Conservation (phyloP, 345 rosid genomes). For the Carallia pectinifolia region DNA sequence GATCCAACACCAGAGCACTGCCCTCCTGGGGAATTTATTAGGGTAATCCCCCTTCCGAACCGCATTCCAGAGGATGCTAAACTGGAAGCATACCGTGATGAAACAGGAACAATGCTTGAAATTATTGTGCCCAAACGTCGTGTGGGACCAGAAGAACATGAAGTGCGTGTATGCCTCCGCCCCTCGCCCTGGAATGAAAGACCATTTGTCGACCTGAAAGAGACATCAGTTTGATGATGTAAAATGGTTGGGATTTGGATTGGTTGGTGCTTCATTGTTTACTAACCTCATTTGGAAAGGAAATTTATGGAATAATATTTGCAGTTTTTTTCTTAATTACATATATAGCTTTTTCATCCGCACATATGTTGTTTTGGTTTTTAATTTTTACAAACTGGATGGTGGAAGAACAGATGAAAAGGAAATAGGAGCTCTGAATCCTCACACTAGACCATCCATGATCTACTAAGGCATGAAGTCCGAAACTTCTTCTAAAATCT, state of each 20-base stretch:
- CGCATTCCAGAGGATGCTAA: constrained; percentile 86
- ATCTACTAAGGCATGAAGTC: not conserved
- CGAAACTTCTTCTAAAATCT: not conserved
- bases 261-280: constrained; percentile 41
- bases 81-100: constrained; percentile 75
- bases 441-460: too few relatives aligned
- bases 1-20: constrained; percentile 92
- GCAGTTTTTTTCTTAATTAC: constrained; percentile 21
- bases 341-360: not conserved
- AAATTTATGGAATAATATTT: constrained; percentile 36
- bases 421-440: too few relatives aligned
- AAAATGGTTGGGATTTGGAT: constrained; percentile 6
- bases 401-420: too few relatives aligned
- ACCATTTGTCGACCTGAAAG: constrained; percentile 32
- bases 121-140: constrained; percentile 76
- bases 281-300: constrained; percentile 36
- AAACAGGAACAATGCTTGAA: constrained; percentile 71
- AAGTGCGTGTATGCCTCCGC: constrained; percentile 80
- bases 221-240: constrained; percentile 33
- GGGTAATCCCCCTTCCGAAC: constrained; percentile 71
- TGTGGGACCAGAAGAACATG: constrained; percentile 86
- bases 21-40: constrained; percentile 83
- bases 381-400: too few relatives aligned
- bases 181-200: constrained; percentile 51
- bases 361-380: not conserved